These are phyloP conservation scores for Fusarium paranaense DNA, from an alignment of 2,329 filamentous ascomycete species.

Conservation along the genomic window DNA sequence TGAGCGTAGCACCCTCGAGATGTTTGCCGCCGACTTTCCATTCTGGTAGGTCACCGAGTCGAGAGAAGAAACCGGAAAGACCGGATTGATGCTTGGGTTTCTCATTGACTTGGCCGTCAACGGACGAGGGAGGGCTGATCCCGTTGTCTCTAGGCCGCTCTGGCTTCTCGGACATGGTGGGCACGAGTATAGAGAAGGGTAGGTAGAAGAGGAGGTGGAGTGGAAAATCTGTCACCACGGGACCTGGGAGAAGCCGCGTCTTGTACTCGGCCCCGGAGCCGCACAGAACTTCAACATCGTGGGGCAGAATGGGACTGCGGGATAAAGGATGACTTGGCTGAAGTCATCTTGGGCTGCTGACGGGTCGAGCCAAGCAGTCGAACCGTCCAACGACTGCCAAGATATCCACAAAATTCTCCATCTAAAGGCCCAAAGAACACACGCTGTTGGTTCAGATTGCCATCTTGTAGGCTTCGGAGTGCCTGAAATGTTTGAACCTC, in stretches of 20 bases:
- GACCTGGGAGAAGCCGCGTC: background rate
- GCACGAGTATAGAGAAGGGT: background rate
- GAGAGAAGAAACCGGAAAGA: slow-evolving; percentile 28
- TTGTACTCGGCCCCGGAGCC: background rate
- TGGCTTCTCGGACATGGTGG: background rate
- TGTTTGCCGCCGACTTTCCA: slow-evolving; percentile 38
- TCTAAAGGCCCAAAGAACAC: background rate
- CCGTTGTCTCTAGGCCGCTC: background rate
- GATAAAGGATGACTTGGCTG: slow-evolving; percentile 1
- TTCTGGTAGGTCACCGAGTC: slow-evolving; percentile 41
- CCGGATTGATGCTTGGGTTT: background rate
- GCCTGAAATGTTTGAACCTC: background rate
- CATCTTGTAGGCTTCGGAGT: background rate
- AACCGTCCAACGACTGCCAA: background rate
- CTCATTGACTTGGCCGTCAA: background rate
- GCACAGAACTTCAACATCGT: background rate
- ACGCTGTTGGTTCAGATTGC: background rate
- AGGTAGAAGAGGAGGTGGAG: background rate
- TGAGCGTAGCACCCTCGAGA: slow-evolving; percentile 38
- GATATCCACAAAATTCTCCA: background rate
- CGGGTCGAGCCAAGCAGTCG: background rate
- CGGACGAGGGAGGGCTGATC: background rate
- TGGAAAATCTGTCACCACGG: background rate
- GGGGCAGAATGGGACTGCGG: background rate
- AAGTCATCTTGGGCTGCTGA: background rate